phyloP scores from a whole-genome alignment of 495 filamentous ascomycete genomes.

The Neurospora discreta region DNA sequence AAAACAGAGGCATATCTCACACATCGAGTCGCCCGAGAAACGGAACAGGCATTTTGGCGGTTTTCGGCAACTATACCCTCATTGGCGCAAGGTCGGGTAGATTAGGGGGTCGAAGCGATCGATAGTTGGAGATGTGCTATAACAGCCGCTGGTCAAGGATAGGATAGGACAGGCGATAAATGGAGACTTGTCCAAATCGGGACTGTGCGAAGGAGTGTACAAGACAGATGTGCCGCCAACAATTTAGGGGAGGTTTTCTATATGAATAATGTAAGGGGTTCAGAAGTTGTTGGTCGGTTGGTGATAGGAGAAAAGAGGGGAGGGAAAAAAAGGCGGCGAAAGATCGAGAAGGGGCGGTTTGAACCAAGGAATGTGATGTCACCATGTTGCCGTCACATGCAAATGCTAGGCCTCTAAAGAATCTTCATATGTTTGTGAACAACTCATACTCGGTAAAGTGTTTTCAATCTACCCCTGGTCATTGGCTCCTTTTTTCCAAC shows the following conservation, averaged over 20 bases:
- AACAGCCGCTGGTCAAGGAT: not conserved
- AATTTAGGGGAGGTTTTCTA: not conserved
- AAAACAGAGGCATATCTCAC: conserved; percentile 29
- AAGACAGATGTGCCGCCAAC: not conserved
- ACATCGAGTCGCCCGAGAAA: conserved; percentile 74
- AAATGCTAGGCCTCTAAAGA: not conserved
- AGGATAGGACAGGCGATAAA: not conserved
- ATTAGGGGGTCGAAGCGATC: not conserved
- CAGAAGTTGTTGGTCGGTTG: not conserved
- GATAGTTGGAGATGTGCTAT: not conserved
- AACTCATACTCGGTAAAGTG: not conserved
- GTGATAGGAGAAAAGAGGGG: not conserved
- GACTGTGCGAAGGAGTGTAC: not conserved
- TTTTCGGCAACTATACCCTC: conserved; percentile 5
- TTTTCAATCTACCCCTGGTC: not conserved
- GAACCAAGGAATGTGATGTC: conserved; percentile 9
- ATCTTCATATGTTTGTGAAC: not conserved
- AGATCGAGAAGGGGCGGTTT: not conserved
- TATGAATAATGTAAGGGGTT: not conserved
- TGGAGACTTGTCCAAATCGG: not conserved
- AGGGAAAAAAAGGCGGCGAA: not conserved
- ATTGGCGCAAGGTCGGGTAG: not conserved
- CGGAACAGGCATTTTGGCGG: conserved; percentile 59
- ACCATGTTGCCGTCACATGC: conserved; percentile 9
- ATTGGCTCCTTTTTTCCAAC: not conserved